Evolutionary conservation across 352 stramenopile species (phyloP), one percentile per base, ranked within the genome.

Genomic region (Globisporangium yorkense): DNA sequence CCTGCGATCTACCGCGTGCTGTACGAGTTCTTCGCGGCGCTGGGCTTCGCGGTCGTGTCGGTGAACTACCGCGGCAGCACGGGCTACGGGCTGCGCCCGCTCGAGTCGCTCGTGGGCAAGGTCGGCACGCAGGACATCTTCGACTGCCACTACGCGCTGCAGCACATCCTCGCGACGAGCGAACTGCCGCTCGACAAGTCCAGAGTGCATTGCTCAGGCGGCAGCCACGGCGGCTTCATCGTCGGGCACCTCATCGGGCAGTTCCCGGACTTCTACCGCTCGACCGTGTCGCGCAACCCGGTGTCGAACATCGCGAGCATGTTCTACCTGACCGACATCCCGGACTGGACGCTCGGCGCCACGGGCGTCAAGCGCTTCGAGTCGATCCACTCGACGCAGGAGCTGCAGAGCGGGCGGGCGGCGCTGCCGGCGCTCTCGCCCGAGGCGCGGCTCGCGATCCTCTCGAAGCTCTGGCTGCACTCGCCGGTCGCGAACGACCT

Each of bases 41-140:
- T 91, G 31, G 79, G 88, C 21, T 98, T 97, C 67, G 93, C 88
- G 5, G 77, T 98, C 55, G 70, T 98, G 37, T 85, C 74, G 2
- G 91, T 98, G 16, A 99, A 99, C 75, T 99, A 97, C 70, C 80
- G 96, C 48, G 96, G 96, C n/a, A 97, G 87, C 18, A 97, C 80
- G 20, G 96, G 95, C 24, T 99, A 97, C 67, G 96, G 96, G 6
- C 76, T 92, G 39, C 66, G 76, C n/a, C 58, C 88, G 41, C 62
- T 98, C 15, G 82, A 98, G 59, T 97, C 85, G 37, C 73, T 98
- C 24, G 67, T 96, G 10, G 92, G 92, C 7, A 87, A 83, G 21
- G 89, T 97, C 15, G 96, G 96, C 6, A 88, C 74, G 9, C 78
- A 97, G 41, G 96, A 99, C 74, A 89, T 98, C 41, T 80, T 88